Evolutionary conservation across 2,329 filamentous ascomycete genomes (phyloP).

Genomic region (Cladorrhinum sp.): DNA sequence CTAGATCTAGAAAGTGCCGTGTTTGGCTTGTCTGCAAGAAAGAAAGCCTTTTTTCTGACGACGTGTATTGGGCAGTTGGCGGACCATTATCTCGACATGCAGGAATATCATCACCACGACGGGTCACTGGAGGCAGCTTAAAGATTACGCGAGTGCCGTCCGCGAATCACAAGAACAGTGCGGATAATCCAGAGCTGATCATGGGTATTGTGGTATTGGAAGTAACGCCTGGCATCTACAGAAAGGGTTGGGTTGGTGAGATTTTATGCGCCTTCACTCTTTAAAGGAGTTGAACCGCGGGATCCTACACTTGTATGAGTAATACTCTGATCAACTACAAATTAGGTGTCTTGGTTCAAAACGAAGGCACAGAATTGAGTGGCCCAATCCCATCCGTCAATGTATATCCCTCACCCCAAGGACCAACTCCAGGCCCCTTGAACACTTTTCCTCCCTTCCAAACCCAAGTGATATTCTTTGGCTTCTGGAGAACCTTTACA

Average conservation of each 20-base stretch:
- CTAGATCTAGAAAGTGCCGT: constrained; percentile 9
- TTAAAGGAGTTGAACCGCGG: too few species aligned
- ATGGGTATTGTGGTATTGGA: too few species aligned
- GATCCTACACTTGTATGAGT: too few species aligned
- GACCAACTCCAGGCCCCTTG: constrained; percentile 30
- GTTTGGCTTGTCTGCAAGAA: constrained; percentile 7
- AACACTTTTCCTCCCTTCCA: constrained; percentile 45
- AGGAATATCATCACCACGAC: constrained; percentile 7
- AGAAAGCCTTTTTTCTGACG: constrained; percentile 4
- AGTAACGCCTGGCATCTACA: too few species aligned
- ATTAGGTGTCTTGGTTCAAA: neutral
- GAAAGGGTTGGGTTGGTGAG: too few species aligned
- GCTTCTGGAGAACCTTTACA: constrained; percentile 39
- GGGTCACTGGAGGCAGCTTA: constrained; percentile 11
- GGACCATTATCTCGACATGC: neutral
- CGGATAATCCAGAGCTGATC: too few species aligned
- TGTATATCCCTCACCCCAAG: constrained; percentile 14
- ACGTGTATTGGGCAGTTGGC: constrained; percentile 6
- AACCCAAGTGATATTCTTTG: constrained; percentile 43
- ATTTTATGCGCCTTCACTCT: too few species aligned
- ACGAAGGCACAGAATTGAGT: neutral
- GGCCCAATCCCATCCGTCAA: constrained; percentile 3
- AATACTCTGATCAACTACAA: too few species aligned
- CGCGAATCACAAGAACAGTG: too few species aligned
- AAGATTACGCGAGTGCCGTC: too few species aligned